phyloP scores from a whole-genome alignment of 345 rosid species.

The Acer yangbiense region DNA sequence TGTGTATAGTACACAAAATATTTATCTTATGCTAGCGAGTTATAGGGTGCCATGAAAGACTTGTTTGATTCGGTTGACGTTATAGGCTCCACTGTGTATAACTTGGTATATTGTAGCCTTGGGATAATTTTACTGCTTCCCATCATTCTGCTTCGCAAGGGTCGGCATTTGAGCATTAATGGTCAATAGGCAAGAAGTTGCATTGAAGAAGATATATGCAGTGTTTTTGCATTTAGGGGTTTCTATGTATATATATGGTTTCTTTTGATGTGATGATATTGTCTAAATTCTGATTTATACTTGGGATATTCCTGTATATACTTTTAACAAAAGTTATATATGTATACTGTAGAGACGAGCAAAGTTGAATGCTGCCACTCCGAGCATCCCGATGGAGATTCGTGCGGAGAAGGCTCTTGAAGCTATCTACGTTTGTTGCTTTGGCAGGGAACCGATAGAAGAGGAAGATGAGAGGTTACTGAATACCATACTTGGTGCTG shows the following conservation, averaged over 20 bases:
- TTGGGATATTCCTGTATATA: neutral
- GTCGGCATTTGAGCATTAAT: neutral
- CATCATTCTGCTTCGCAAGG: too few species aligned
- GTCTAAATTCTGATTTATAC: neutral
- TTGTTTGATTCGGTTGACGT: neutral
- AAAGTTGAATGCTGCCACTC: slow-evolving; percentile 56
- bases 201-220: neutral
- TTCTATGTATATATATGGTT: neutral
- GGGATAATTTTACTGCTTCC: neutral
- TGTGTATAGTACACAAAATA: neutral
- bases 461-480: slow-evolving; percentile 76
- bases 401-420: slow-evolving; percentile 88
- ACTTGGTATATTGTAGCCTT: neutral
- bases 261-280: neutral
- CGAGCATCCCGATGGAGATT: slow-evolving; percentile 72
- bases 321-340: neutral
- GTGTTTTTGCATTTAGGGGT: neutral
- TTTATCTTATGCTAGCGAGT: neutral
- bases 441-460: slow-evolving; percentile 64
- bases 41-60: neutral
- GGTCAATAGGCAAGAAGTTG: neutral
- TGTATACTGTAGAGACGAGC: slow-evolving; percentile 64
- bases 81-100: neutral
- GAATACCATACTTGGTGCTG: slow-evolving; percentile 56
- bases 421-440: slow-evolving; percentile 81